Base-by-base conservation (phyloP, 23 red algal genomes). In the Agarophyton chilense region DNA sequence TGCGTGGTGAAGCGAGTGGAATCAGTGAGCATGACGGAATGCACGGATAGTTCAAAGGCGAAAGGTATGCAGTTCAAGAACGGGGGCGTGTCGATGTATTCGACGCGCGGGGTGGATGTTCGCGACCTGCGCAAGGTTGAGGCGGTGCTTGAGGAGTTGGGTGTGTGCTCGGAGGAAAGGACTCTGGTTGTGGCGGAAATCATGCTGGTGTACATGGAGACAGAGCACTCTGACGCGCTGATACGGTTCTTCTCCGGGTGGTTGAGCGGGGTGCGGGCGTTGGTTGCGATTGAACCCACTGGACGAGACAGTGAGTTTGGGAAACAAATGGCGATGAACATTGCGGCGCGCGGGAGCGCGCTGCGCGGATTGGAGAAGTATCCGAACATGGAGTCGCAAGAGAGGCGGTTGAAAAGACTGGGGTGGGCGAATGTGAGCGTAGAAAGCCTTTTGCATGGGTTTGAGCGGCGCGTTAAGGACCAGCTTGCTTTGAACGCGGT, bases 131-230 rank as follows among this genome's bases (percentile, higher is more conserved):
- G 49, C 5, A 36, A 74, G 38, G n/a, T 95, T 9, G 26, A 25
- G 40, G 47, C 56, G 19, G 72, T 88, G 22, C 52, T 86, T 25
- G 56, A 75, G 0, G 56, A 41, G 9, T 35, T 78, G 29, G 81
- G 50, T 16, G 4, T 81, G 36, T 32, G 71, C 2, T 53, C 22
- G 17, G 31, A 80, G 0, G 32, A 45, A 9, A 63, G 77, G 0
- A 95, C 93, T 3, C 55, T 95, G 77, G 47, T 95, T 10, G 24
- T 95, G 52, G 82, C 93, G 10, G 93, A 95, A 60, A 86, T 90
- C 32, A 85, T 90, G n/a, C 52, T 95, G 52, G 88, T 91, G 55
- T 95, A 95, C 39, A 78, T 95, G 43, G 60, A 90, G 40, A 25
- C 93, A 49, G 38, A 54, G 31, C 40, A 62, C 25, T 77, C 82